A percentile compares a stretch with the other conserved stretches of the same genome.
Conservation (phyloP, 805 yeast genomes). For the Nakazawaea peltata region DNA sequence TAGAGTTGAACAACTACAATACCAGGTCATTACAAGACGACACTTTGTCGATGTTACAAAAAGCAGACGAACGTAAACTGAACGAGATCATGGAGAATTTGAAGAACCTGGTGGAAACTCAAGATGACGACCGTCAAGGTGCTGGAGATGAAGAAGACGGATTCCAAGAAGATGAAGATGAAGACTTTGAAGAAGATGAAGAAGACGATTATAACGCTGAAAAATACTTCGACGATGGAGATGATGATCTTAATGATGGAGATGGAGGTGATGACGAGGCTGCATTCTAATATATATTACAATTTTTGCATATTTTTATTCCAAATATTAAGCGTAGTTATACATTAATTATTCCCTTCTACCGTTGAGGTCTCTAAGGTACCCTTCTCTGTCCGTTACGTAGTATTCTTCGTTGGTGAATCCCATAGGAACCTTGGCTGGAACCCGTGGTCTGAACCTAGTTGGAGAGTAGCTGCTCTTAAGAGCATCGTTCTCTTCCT, state of each 20-base stretch:
- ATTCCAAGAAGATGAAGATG: constrained; percentile 51
- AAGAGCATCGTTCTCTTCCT: no score
- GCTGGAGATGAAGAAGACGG: constrained; percentile 33
- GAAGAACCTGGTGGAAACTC: constrained; percentile 26
- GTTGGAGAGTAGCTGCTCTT: constrained; percentile 2
- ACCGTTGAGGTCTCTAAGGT: constrained; percentile 9
- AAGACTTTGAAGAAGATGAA: constrained; percentile 64
- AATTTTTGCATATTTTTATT: no score
- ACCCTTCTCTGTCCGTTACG: constrained; percentile 5
- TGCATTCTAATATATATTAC: constrained; percentile 37
- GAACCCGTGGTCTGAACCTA: constrained; percentile 11
- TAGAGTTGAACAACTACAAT: constrained; percentile 30
- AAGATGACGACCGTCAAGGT: constrained; percentile 34
- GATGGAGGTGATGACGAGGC: constrained; percentile 66
- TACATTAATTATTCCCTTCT: constrained; percentile 8
- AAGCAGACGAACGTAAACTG: constrained; percentile 18
- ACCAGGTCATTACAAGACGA: constrained; percentile 15
- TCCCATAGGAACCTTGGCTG: constrained; percentile 12
- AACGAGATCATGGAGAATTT: constrained; percentile 22
- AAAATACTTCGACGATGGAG: constrained; percentile 68
- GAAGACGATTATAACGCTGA: constrained; percentile 79
- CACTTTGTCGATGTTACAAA: constrained; percentile 1
- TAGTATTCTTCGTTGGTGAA: constrained; percentile 12
- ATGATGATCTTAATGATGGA: constrained; percentile 46
- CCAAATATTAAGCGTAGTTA: no score